These are phyloP conservation scores for Leptographium lundbergii DNA, from an alignment of 2,329 filamentous ascomycete species.

Conservation along the genomic window DNA sequence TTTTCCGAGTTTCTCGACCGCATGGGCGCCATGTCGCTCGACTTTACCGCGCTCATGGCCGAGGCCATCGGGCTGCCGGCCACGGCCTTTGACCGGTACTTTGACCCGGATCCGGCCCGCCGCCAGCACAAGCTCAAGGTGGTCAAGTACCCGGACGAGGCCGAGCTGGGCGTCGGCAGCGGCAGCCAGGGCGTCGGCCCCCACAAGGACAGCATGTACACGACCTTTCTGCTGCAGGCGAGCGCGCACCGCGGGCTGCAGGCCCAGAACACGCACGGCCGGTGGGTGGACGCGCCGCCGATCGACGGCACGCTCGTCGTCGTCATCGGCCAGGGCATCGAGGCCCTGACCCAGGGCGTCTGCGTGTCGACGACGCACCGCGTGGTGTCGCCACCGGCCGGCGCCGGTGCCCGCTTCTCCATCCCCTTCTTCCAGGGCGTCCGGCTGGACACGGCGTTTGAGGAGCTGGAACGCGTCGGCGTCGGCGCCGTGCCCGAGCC, in stretches of 20 bases:
- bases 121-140: conserved; percentile 84
- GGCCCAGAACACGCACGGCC: conserved; percentile 64
- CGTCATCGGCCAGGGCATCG: conserved; percentile 75
- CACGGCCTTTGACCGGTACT: conserved; percentile 65
- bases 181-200: conserved; percentile 49
- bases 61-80: conserved; percentile 65
- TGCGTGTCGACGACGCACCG: conserved; percentile 74
- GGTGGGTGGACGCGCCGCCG: conserved; percentile 75
- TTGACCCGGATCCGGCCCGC: conserved; percentile 41
- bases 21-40: conserved; percentile 60
- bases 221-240: conserved; percentile 70
- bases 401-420: conserved; percentile 60
- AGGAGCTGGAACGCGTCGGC: conserved; percentile 54
- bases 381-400: conserved; percentile 60
- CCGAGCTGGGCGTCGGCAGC: conserved; percentile 37
- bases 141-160: conserved; percentile 68
- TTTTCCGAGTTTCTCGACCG: conserved; percentile 64
- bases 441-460: conserved; percentile 65
- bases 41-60: conserved; percentile 69
- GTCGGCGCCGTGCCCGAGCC: conserved; percentile 46
- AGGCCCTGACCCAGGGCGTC: conserved; percentile 73
- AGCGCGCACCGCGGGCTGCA: conserved; percentile 65
- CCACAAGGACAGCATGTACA: conserved; percentile 78
- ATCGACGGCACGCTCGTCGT: conserved; percentile 69
- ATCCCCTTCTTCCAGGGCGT: conserved; percentile 88